Evolutionary conservation across 2,329 filamentous ascomycete genomes (phyloP).

Genomic region (Fusarium longipes): DNA sequence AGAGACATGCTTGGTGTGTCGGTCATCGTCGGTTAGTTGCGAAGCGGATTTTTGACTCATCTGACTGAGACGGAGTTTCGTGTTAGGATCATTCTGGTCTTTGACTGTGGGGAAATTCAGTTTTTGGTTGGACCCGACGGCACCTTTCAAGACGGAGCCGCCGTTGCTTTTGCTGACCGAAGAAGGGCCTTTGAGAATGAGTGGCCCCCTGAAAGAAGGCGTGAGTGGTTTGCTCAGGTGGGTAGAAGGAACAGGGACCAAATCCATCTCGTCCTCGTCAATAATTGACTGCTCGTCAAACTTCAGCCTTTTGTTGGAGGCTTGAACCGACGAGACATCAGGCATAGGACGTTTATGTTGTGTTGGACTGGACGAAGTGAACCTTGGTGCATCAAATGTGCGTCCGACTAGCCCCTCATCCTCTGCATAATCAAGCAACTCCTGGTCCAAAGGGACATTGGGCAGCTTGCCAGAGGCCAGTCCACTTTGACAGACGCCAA

Average conservation of each 20-base stretch:
- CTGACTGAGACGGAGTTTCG: slow-evolving; percentile 74
- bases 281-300: neutral
- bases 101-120: slow-evolving; percentile 82
- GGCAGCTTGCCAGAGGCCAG: slow-evolving; percentile 53
- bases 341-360: slow-evolving; percentile 25
- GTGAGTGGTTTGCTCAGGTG: neutral
- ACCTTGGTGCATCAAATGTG: slow-evolving; percentile 22
- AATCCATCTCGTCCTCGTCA: slow-evolving; percentile 15
- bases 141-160: slow-evolving; percentile 8
- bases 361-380: slow-evolving; percentile 1
- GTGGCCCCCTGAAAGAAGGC: slow-evolving; percentile 1
- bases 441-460: slow-evolving; percentile 52
- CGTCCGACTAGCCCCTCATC: slow-evolving; percentile 50
- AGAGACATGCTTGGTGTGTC: slow-evolving; percentile 39
- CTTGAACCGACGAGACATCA: neutral
- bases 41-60: slow-evolving; percentile 58
- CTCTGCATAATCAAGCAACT: slow-evolving; percentile 56
- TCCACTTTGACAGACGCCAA: slow-evolving; percentile 58
- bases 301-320: slow-evolving; percentile 16
- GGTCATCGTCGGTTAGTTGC: slow-evolving; percentile 59
- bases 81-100: slow-evolving; percentile 74
- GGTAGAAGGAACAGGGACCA: slow-evolving; percentile 26
- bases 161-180: neutral
- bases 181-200: slow-evolving; percentile 10
- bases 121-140: slow-evolving; percentile 51